Conservation (phyloP, 176 grass and related monocot genomes). For the Secale cereale region DNA sequence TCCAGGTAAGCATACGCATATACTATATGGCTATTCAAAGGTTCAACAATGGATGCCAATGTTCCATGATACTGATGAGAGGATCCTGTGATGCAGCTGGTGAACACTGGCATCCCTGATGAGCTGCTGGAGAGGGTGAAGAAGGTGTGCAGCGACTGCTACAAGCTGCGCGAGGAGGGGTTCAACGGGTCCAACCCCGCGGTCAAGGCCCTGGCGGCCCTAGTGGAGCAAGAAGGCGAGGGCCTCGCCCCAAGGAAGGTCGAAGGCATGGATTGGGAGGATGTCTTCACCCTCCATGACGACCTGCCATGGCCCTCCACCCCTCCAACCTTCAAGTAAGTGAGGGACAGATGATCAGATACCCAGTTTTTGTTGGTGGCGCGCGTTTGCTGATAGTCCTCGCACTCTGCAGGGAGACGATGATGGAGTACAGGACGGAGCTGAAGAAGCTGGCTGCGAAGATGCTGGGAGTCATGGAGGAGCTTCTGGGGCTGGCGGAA, state of each 20-base stretch:
- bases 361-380: background rate
- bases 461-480: conserved; percentile 70
- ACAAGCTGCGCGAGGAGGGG: conserved; percentile 57
- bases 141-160: conserved; percentile 71
- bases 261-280: conserved; percentile 73
- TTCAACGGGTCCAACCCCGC: conserved; percentile 47
- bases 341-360: background rate
- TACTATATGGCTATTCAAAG: background rate
- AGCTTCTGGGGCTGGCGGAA: conserved; percentile 57
- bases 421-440: conserved; percentile 79
- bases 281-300: conserved; percentile 68
- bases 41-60: background rate
- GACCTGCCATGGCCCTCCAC: conserved; percentile 74
- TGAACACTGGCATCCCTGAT: conserved; percentile 78
- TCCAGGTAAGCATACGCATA: conserved; percentile 47
- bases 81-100: conserved; percentile 31
- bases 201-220: conserved; percentile 34
- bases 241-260: conserved; percentile 14
- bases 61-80: background rate
- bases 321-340: conserved; percentile 75
- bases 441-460: conserved; percentile 66
- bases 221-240: conserved; percentile 34
- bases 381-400: background rate
- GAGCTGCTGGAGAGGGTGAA: conserved; percentile 88
- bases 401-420: conserved; percentile 54